Percentiles rank a stretch among this genome's conserved stretches.
These are phyloP conservation scores for Ilex paraguariensis DNA, from an alignment of 305 asterid species.

Conservation along the genomic window DNA sequence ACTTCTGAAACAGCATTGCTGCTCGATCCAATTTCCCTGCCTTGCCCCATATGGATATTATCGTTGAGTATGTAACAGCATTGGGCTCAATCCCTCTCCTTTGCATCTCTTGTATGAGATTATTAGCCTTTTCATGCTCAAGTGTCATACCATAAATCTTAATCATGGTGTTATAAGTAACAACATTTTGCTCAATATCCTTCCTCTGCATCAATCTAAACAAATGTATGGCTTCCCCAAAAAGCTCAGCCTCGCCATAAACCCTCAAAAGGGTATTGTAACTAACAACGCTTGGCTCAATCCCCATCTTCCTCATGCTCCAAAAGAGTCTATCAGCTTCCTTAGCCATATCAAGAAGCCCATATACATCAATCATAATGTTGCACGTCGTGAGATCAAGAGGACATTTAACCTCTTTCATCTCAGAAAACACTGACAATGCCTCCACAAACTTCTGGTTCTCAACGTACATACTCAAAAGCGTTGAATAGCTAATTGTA, in stretches of 20 bases:
- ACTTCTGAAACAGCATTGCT: constrained; percentile 80
- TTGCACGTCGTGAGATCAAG: constrained; percentile 83
- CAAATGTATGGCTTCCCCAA: constrained; percentile 94
- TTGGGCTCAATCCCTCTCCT: constrained; percentile 72
- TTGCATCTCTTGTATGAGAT: constrained; percentile 87
- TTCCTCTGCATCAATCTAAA: constrained; percentile 95
- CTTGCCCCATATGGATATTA: constrained; percentile 88
- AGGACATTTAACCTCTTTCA: constrained; percentile 57
- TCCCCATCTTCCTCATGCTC: constrained; percentile 81
- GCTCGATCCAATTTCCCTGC: constrained; percentile 83
- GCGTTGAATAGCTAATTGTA: constrained; percentile 76
- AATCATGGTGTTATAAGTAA: constrained; percentile 89
- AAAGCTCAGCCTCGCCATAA: constrained; percentile 88
- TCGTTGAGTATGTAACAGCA: constrained; percentile 75
- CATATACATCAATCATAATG: constrained; percentile 93
- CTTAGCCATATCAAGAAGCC: constrained; percentile 91
- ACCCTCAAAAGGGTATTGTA: constrained; percentile 84
- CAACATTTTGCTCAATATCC: constrained; percentile 75
- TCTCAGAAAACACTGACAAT: constrained; percentile 60
- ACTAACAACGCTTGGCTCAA: constrained; percentile 84
- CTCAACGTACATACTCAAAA: constrained; percentile 67
- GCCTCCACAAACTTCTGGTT: constrained; percentile 75
- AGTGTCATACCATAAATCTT: constrained; percentile 84
- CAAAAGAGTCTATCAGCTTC: constrained; percentile 90
- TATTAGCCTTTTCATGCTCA: constrained; percentile 90